Conservation (phyloP, 352 stramenopile species). For the Globisporangium splendens region DNA sequence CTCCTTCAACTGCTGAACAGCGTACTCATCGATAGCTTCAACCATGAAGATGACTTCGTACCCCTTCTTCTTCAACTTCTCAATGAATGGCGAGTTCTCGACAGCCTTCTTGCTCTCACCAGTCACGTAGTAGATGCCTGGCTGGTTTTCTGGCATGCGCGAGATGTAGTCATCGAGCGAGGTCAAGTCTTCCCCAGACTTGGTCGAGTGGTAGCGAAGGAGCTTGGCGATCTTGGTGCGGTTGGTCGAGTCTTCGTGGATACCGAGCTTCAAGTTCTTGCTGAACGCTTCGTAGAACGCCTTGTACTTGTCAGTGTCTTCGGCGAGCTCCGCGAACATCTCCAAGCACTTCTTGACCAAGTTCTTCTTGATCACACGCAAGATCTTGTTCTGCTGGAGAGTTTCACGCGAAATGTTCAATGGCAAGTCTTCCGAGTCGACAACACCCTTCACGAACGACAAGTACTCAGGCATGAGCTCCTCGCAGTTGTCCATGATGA, state of each 20-base stretch:
- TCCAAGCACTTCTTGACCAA: conserved; percentile 99
- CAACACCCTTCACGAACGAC: conserved; percentile 98
- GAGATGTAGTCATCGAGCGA: conserved; percentile 99
- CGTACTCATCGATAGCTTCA: conserved; percentile 99
- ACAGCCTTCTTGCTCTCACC: conserved; percentile 99
- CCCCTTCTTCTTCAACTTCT: conserved; percentile 99
- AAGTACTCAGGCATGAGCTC: conserved; percentile 99
- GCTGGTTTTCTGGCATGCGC: conserved; percentile 95
- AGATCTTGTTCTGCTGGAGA: conserved; percentile 99
- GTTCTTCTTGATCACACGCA: conserved; percentile 99
- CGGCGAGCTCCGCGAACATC: conserved; percentile 98
- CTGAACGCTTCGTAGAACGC: conserved; percentile 99
- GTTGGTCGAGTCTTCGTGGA: conserved; percentile 99
- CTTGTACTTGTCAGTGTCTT: conserved; percentile 97
- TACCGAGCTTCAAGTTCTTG: conserved; percentile 99
- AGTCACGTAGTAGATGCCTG: conserved; percentile 99
- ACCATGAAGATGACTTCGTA: conserved; percentile 99
- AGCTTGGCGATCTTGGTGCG: conserved; percentile 99
- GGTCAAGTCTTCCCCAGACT: conserved; percentile 96
- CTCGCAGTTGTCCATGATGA: conserved; percentile 99
- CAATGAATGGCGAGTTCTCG: conserved; percentile 99
- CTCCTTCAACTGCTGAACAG: conserved; percentile 99
- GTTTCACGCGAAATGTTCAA: conserved; percentile 99
- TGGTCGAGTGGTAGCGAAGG: conserved; percentile 98
- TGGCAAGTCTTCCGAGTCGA: conserved; percentile 99